A percentile compares a stretch with the other conserved stretches of the same genome.
Evolutionary conservation across 2,329 filamentous ascomycete genomes (phyloP).

Genomic region (Massarina eburnea): DNA sequence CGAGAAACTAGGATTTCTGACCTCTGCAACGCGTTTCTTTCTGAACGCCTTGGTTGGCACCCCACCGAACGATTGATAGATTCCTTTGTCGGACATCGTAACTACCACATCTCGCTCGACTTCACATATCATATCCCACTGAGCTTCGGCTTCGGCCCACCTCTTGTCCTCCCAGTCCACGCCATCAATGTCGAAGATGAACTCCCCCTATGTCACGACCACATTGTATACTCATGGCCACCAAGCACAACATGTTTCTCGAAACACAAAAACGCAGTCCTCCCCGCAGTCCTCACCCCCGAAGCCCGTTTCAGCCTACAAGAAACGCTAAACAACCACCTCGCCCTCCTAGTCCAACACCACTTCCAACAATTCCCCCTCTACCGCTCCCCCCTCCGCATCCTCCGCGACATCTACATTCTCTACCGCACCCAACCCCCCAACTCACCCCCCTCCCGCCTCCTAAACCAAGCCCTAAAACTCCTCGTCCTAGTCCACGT

Average conservation of each 20-base stretch:
- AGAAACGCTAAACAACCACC: slow-evolving; percentile 30
- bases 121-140: slow-evolving; percentile 33
- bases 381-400: slow-evolving; percentile 34
- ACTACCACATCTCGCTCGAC: slow-evolving; percentile 17
- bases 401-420: slow-evolving; percentile 38
- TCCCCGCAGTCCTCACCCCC: slow-evolving; percentile 36
- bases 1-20: slow-evolving; percentile 35
- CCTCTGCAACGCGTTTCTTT: slow-evolving; percentile 31
- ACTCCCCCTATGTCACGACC: slow-evolving; percentile 29
- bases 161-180: slow-evolving; percentile 27
- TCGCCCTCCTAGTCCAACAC: slow-evolving; percentile 34
- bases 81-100: slow-evolving; percentile 21
- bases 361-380: slow-evolving; percentile 40
- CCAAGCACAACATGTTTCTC: slow-evolving; percentile 17
- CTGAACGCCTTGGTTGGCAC: slow-evolving; percentile 39
- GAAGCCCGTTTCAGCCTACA: slow-evolving; percentile 20
- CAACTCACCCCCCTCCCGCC: slow-evolving; percentile 16
- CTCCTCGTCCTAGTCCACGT: slow-evolving; percentile 44
- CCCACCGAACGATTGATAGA: slow-evolving; percentile 33
- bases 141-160: slow-evolving; percentile 37
- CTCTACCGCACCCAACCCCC: slow-evolving; percentile 28
- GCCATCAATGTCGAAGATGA: slow-evolving; percentile 22
- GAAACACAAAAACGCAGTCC: slow-evolving; percentile 31
- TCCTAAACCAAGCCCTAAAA: slow-evolving; percentile 40
- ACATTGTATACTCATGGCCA: slow-evolving; percentile 43